Evolutionary conservation across 257 asterid genomes (phyloP).

Genomic region (Solanum sitiens): DNA sequence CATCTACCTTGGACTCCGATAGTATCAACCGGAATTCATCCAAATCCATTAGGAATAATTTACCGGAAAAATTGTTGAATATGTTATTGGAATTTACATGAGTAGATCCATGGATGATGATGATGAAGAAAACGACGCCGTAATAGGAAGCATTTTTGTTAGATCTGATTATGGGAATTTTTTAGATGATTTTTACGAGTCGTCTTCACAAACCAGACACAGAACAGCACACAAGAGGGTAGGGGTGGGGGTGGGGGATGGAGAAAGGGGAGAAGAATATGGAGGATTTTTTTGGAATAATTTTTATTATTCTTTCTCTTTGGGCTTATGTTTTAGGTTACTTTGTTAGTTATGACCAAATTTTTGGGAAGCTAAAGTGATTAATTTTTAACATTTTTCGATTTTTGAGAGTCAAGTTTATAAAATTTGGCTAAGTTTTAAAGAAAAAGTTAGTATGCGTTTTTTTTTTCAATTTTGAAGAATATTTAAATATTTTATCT

Average conservation of each 20-base stretch:
- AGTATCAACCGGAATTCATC: conserved; percentile 56
- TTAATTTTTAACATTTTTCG: fast-evolving
- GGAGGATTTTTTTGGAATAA: conserved; percentile 3
- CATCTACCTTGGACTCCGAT: conserved; percentile 53
- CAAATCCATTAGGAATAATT: conserved; percentile 45
- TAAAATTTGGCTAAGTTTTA: neutral
- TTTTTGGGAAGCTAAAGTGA: neutral
- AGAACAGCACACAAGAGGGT: neutral
- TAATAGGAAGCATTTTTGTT: neutral
- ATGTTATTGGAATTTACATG: conserved; percentile 5
- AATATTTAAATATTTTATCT: no score
- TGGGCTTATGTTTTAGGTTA: neutral
- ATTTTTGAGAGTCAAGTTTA: neutral
- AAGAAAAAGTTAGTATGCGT: neutral
- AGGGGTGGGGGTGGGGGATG: neutral
- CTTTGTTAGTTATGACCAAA: neutral
- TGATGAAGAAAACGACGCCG: conserved; percentile 21
- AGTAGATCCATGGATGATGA: conserved; percentile 11
- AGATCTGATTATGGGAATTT: neutral
- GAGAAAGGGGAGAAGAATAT: neutral
- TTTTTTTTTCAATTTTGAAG: fast-evolving
- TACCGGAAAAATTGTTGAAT: neutral
- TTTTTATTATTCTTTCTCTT: neutral
- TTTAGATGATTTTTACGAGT: neutral
- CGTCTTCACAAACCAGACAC: neutral